Percentiles rank a stretch among this genome's conserved stretches.
Evolutionary conservation across 768 basidiomycete species (phyloP).

Genomic region (Suillus subalutaceus): DNA sequence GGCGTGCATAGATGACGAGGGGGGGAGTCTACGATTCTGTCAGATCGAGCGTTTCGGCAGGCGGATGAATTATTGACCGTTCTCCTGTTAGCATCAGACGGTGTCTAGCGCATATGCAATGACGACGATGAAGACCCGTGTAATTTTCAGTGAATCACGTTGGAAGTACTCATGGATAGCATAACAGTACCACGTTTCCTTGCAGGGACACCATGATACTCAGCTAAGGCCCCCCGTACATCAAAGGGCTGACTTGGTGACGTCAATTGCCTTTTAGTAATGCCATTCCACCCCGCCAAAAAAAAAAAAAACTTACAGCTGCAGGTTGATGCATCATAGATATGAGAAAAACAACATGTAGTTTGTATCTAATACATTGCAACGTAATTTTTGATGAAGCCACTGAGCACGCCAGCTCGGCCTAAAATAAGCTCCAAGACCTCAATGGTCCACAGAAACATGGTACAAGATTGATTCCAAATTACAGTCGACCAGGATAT

Average conservation of each 20-base stretch:
- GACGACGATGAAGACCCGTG: background rate
- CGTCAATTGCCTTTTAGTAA: background rate
- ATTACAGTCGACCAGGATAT: background rate
- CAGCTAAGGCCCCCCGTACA: background rate
- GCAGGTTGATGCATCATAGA: background rate
- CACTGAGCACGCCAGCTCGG: background rate
- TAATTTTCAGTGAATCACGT: background rate
- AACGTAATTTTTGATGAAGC: background rate
- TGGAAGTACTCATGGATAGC: background rate
- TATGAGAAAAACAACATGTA: background rate
- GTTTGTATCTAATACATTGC: background rate
- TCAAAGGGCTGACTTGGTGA: background rate
- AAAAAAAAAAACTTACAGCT: background rate
- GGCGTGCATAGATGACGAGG: no score
- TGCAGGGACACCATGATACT: background rate
- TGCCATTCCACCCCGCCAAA: background rate
- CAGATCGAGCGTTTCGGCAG: no score
- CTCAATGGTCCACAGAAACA: background rate
- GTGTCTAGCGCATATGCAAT: background rate
- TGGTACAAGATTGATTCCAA: slow-evolving; percentile 6
- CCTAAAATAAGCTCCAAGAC: background rate
- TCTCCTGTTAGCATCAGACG: background rate
- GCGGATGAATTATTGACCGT: background rate
- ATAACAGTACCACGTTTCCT: background rate
- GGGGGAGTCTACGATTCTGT: no score